Conservation (phyloP, 1,139 yeast genomes). For the Hemisphaericaspora xylofermentans region DNA sequence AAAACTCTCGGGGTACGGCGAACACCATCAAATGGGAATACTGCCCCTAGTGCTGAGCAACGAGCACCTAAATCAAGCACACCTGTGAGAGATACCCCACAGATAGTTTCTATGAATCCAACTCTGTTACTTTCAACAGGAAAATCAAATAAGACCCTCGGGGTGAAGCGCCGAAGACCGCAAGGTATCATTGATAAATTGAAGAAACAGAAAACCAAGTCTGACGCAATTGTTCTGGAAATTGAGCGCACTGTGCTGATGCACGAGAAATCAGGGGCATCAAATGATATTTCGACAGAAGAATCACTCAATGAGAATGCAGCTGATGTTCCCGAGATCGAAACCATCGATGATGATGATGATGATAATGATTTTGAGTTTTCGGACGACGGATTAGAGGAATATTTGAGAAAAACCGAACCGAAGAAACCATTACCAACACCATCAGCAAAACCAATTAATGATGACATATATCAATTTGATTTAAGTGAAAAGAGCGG, state of each 20-base stretch:
- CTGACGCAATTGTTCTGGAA: not conserved
- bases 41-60: not conserved
- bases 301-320: no score
- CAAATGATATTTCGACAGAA: not conserved
- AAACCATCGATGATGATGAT: conserved; percentile 9
- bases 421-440: not conserved
- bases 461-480: conserved; percentile 3
- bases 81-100: not conserved
- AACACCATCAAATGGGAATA: not conserved
- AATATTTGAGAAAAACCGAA: conserved; percentile 16
- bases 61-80: not conserved
- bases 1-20: conserved; percentile 6
- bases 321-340: not conserved
- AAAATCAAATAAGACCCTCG: conserved; percentile 15
- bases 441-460: not conserved
- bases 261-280: not conserved
- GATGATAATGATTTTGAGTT: conserved; percentile 21
- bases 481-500: conserved; percentile 22
- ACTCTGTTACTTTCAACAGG: not conserved
- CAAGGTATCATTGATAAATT: conserved; percentile 17
- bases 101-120: not conserved
- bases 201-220: conserved; percentile 7
- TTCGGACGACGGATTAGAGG: conserved; percentile 32
- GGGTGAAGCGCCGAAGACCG: conserved; percentile 16
- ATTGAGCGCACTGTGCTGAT: not conserved